Percentiles rank a stretch among this genome's conserved stretches.
These are phyloP conservation scores for Fonsecaea monophora DNA, from an alignment of 2,329 filamentous ascomycete genomes.

Conservation along the genomic window DNA sequence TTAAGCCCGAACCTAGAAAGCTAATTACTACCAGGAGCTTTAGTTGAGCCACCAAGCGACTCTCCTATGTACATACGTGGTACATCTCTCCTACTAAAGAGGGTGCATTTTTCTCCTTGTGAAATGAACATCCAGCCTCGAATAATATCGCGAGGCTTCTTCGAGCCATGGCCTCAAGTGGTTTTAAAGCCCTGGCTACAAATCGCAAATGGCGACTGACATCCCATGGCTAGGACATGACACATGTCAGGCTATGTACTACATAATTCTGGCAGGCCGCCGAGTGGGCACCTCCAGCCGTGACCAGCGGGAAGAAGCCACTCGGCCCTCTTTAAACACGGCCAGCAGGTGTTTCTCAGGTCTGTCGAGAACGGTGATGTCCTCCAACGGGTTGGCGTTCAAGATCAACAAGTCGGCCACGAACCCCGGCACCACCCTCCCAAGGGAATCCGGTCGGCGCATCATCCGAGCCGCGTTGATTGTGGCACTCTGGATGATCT, in stretches of 20 bases:
- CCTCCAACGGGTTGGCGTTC: conserved; percentile 61
- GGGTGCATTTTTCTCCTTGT: too few relatives aligned
- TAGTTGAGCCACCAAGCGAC: too few relatives aligned
- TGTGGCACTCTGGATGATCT: conserved; percentile 60
- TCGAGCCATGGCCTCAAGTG: too few relatives aligned
- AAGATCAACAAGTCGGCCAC: conserved; percentile 62
- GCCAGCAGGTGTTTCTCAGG: conserved; percentile 56
- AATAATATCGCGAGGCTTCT: too few relatives aligned
- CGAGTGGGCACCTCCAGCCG: conserved; percentile 26
- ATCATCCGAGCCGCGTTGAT: conserved; percentile 61
- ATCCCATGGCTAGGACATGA: too few relatives aligned
- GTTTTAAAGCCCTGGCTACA: too few relatives aligned
- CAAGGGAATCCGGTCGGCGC: conserved; percentile 55
- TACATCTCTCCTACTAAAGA: too few relatives aligned
- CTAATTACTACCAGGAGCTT: too few relatives aligned
- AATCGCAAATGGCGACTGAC: too few relatives aligned
- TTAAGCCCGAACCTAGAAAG: too few relatives aligned
- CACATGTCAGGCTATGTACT: neutral
- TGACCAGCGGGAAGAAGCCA: conserved; percentile 43
- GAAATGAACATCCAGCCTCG: too few relatives aligned
- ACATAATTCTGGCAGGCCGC: conserved; percentile 19
- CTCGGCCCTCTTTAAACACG: conserved; percentile 63
- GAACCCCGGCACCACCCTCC: conserved; percentile 59
- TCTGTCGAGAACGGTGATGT: conserved; percentile 59
- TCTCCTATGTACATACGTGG: too few relatives aligned